These are phyloP conservation scores for Geoglossum glabrum DNA, from an alignment of 495 filamentous ascomycete species.

Conservation along the genomic window DNA sequence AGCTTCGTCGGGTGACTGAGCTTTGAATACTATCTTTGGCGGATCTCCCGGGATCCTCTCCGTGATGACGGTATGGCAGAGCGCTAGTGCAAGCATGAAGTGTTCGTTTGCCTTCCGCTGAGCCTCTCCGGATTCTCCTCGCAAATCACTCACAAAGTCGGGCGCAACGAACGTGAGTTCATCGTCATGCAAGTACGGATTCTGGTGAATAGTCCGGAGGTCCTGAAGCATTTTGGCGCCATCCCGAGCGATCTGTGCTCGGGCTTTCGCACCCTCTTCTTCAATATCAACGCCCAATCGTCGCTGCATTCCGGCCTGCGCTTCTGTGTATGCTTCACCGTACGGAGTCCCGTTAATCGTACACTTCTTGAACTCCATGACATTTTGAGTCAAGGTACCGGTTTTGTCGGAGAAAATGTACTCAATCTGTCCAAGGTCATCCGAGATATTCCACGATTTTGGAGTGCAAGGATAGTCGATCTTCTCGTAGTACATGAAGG, in stretches of 20 bases:
- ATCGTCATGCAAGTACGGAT: constrained; percentile 79
- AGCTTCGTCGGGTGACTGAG: constrained; percentile 93
- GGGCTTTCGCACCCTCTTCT: constrained; percentile 48
- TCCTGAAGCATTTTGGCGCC: constrained; percentile 48
- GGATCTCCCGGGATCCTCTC: constrained; percentile 75
- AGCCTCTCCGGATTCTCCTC: constrained; percentile 51
- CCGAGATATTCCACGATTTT: constrained; percentile 98
- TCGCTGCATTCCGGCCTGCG: constrained; percentile 85
- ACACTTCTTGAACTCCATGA: constrained; percentile 99
- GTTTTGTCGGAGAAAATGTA: constrained; percentile 99
- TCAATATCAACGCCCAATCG: constrained; percentile 73
- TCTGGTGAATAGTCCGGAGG: constrained; percentile 60
- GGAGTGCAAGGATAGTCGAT: constrained; percentile 88
- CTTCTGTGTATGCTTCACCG: constrained; percentile 94
- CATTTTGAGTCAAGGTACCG: constrained; percentile 92
- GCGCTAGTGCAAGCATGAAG: constrained; percentile 88
- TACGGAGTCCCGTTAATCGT: constrained; percentile 89
- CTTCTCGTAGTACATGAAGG: constrained; percentile 88
- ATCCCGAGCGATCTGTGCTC: constrained; percentile 60
- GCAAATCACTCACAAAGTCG: constrained; percentile 64
- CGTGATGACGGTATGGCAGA: constrained; percentile 92
- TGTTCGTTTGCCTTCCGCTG: constrained; percentile 60
- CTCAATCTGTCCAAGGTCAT: constrained; percentile 95
- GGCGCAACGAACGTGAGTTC: constrained; percentile 84
- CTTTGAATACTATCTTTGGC: constrained; percentile 84